Evolutionary conservation across 2,329 filamentous ascomycete species (phyloP), one percentile per base, ranked within the genome.

Genomic region (Hypoxylon sp.): DNA sequence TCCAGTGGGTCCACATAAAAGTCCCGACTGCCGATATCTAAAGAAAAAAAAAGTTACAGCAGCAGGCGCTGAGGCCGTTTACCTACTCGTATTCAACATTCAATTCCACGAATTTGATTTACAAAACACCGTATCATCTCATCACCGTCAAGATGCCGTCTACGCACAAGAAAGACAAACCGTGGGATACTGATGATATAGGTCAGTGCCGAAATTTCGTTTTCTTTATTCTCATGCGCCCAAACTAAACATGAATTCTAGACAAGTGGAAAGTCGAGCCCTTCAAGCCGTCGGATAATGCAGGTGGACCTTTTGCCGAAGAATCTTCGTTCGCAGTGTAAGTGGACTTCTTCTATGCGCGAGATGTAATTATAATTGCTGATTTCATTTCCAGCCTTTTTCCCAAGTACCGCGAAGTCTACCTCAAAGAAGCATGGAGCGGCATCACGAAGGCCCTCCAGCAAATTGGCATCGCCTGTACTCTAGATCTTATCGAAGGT

Each of bases 131-230:
- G 23, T 28, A 50, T 5, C 19, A 46, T 60, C 36, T 11, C 36
- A 60, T 50, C 25, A 60, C 58, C 45, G 50, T 41, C 67, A 75
- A 64, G 21, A 76, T 76, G 74, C 74, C 74, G 48, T 76, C 69
- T 28, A 97, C 91, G 72, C 89, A 97, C 82, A 92, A 97, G 69
- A 91, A 88, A 73, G 93, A 97, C 2, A 97, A 97, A 80, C 92
- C 93, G 60, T 97, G 94, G 94, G 94, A 98, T 76, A 97, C 94
- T 62, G 94, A 97, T 69, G 96, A 98, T 76, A 93, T 98, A 71
- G 95, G 98, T 82, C 97, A 98, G 80, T 98, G 94, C 94, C 95
- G 94, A 89, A 23, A 32, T 34, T 3, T 25, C 5, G 19, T 55
- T 13, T 23, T 32, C 34, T 30, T 9, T 13, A 50, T 48, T 46